Evolutionary conservation across 495 filamentous ascomycete genomes (phyloP).

Genomic region (Aspergillus asperescens): DNA sequence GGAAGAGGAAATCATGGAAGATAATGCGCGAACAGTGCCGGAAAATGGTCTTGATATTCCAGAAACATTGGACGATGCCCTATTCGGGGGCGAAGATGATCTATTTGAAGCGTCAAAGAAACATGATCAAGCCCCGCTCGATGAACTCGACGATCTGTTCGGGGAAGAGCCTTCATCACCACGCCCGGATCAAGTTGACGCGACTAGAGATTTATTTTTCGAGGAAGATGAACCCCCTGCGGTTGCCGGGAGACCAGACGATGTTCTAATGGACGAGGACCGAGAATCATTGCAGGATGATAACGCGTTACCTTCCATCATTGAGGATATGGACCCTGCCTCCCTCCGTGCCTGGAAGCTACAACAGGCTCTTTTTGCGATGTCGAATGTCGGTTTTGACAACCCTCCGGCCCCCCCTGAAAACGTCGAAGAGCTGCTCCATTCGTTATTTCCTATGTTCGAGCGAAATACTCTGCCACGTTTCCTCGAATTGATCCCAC

Average conservation of each 20-base stretch:
- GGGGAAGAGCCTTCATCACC: slow-evolving; percentile 46
- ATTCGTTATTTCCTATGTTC: slow-evolving; percentile 65
- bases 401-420: slow-evolving; percentile 54
- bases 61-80: slow-evolving; percentile 18
- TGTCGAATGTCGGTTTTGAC: slow-evolving; percentile 40
- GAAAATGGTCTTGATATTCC: slow-evolving; percentile 4
- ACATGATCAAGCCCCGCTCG: slow-evolving; percentile 26
- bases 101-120: slow-evolving; percentile 39
- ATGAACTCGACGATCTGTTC: slow-evolving; percentile 52
- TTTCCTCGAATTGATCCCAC: slow-evolving; percentile 70
- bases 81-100: slow-evolving; percentile 25
- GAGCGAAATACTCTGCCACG: slow-evolving; percentile 56
- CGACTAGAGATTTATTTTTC: slow-evolving; percentile 37
- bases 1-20: slow-evolving; percentile 47
- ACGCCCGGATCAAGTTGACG: slow-evolving; percentile 34
- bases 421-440: slow-evolving; percentile 61
- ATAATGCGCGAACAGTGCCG: slow-evolving; percentile 5
- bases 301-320: slow-evolving; percentile 23
- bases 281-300: slow-evolving; percentile 30
- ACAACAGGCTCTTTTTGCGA: slow-evolving; percentile 48
- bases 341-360: slow-evolving; percentile 46
- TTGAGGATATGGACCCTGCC: slow-evolving; percentile 43
- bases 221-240: slow-evolving; percentile 32
- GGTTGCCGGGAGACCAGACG: slow-evolving; percentile 28
- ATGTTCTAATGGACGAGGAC: slow-evolving; percentile 32